Evolutionary conservation across 2,329 filamentous ascomycete genomes (phyloP).

Genomic region (Alternaria arborescens): DNA sequence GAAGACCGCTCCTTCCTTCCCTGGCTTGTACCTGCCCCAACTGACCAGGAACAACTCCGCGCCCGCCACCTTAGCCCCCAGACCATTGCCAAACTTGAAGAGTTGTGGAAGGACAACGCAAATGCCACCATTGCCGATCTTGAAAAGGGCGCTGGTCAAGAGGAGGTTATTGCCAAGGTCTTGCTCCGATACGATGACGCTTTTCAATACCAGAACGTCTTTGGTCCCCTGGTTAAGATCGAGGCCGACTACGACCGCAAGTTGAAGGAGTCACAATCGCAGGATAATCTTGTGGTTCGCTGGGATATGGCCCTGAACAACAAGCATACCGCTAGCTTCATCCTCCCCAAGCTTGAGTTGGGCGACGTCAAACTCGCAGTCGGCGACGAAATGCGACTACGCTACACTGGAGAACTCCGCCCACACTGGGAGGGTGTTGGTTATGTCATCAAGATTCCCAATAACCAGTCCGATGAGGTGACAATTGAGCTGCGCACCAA

Average conservation of each 20-base stretch:
- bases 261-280: conserved; percentile 96
- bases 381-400: conserved; percentile 96
- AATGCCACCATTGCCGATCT: conserved; percentile 88
- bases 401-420: conserved; percentile 93
- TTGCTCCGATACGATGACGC: conserved; percentile 95
- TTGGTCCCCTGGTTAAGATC: conserved; percentile 97
- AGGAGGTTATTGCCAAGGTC: conserved; percentile 94
- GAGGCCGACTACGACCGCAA: conserved; percentile 99
- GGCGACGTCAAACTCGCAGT: conserved; percentile 98
- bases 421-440: conserved; percentile 96
- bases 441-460: conserved; percentile 99
- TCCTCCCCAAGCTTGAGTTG: conserved; percentile 94
- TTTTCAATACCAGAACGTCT: conserved; percentile 98
- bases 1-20: conserved; percentile 93
- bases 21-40: conserved; percentile 90
- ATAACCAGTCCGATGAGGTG: conserved; percentile 98
- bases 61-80: conserved; percentile 92
- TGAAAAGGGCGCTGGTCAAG: conserved; percentile 88
- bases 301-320: conserved; percentile 98
- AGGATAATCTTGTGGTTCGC: conserved; percentile 91
- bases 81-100: conserved; percentile 94
- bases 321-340: conserved; percentile 95
- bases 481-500: conserved; percentile 93
- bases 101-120: conserved; percentile 97
- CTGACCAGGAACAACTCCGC: conserved; percentile 94